phyloP scores from a whole-genome alignment of 2,329 filamentous ascomycete species.

The Biscogniauxia marginata region DNA sequence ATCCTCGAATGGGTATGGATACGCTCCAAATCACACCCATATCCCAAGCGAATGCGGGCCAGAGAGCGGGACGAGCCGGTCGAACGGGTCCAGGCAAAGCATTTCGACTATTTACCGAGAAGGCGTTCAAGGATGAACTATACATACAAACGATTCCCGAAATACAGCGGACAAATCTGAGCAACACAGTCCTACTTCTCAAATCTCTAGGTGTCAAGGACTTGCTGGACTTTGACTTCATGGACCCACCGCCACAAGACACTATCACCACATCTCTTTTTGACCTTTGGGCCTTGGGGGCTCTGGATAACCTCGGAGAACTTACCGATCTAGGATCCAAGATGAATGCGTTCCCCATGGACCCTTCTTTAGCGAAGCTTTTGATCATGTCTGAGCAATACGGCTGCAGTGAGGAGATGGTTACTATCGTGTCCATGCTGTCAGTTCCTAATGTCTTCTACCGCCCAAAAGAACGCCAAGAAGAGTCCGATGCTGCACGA shows the following conservation, averaged over 20 bases:
- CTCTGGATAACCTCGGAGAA: constrained; percentile 89
- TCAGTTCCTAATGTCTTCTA: constrained; percentile 97
- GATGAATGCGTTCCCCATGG: constrained; percentile 99
- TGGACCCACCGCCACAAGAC: constrained; percentile 97
- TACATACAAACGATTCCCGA: constrained; percentile 97
- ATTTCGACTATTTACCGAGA: constrained; percentile 90
- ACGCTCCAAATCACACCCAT: constrained; percentile 97
- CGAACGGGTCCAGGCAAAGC: constrained; percentile 94
- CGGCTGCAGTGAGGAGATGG: constrained; percentile 93
- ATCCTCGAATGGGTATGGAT: constrained; percentile 99
- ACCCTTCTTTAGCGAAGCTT: constrained; percentile 90
- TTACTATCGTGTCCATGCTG: constrained; percentile 97
- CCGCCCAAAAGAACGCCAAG: constrained; percentile 91
- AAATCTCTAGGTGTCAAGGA: constrained; percentile 95
- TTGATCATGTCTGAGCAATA: constrained; percentile 90
- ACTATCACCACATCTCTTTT: constrained; percentile 97
- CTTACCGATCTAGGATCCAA: constrained; percentile 81
- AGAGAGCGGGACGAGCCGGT: constrained; percentile 89
- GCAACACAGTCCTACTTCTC: constrained; percentile 89
- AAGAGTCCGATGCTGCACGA: constrained; percentile 90
- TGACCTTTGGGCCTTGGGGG: constrained; percentile 93
- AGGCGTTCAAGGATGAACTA: constrained; percentile 92
- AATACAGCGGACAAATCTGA: constrained; percentile 93
- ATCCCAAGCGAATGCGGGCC: constrained; percentile 92
- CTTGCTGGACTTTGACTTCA: constrained; percentile 94